These are phyloP conservation scores for Chloropicon primus DNA, from an alignment of 139 green algal genomes.

Conservation along the genomic window DNA sequence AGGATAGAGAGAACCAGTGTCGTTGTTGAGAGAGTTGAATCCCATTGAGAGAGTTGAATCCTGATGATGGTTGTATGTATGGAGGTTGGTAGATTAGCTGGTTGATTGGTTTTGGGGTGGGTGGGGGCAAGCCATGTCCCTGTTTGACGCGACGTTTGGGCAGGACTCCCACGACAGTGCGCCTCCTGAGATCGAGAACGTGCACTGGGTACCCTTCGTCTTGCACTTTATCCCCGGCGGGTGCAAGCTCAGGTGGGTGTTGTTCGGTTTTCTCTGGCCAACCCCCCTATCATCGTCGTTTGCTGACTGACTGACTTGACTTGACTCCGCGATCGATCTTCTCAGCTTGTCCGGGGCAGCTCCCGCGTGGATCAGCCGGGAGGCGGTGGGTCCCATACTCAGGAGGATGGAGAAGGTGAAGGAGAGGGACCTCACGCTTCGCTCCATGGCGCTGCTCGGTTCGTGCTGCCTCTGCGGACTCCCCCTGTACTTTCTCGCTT, in stretches of 20 bases:
- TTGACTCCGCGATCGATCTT: too few species aligned
- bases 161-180: neutral
- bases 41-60: too few species aligned
- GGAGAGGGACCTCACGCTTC: neutral
- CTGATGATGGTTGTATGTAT: too few species aligned
- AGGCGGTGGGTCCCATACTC: neutral
- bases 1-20: too few species aligned
- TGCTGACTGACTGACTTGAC: too few species aligned
- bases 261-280: too few species aligned
- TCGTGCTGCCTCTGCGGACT: neutral
- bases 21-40: too few species aligned
- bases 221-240: neutral
- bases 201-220: neutral
- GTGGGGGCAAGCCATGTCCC: neutral
- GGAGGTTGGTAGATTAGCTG: too few species aligned
- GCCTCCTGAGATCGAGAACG: neutral
- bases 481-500: neutral
- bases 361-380: neutral
- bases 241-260: neutral
- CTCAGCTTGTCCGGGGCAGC: too few species aligned
- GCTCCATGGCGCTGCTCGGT: neutral
- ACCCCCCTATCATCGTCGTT: too few species aligned
- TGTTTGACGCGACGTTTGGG: neutral
- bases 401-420: neutral
- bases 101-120: neutral